Evolutionary conservation across 495 filamentous ascomycete species (phyloP), one percentile per base, ranked within the genome.

Genomic region (Lasiosphaeria miniovina): DNA sequence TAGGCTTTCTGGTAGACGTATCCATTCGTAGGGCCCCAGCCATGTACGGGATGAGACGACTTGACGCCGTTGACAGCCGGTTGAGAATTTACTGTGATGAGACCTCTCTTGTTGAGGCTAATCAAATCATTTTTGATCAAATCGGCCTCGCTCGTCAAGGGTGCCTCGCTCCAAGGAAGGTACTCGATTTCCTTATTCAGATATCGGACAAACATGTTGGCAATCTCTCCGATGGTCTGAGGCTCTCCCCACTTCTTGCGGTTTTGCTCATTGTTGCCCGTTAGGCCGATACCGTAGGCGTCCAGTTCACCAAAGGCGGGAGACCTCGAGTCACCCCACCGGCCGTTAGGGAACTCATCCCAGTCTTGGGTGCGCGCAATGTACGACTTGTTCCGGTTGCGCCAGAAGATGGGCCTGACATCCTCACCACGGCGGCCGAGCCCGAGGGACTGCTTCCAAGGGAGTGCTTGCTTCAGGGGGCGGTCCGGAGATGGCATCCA

Each of bases 1-100:
- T 99, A 99, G 3, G 92, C 91, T 72, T 99, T 99, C 74, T 99
- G 94, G 71, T 97, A 99, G 59, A 99, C 94, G 68, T 95, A 98
- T 62, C 94, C 94, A 62, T 95, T 94, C 52, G 83, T 81, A 3
- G 95, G 95, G 36, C 94, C 94, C 94, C 94, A 99, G 58, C 94
- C 94, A 70, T 93, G 87, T 4, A 95, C 78, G 0, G 90, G 83
- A 73, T 99, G 84, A 15, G 86, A 88, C 2, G 91, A 96, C 72
- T 89, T 92, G 54, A 88, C 89, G n/a, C 95, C 92, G 65, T 96
- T 87, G 45, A 98, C 90, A 17, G 95, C 89, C 3, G 95, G 95
- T 75, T 99, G 95, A 2, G 95, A 99, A 72, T 98, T 99, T 75
- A 99, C 91, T 24, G 95, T 98, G 51, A 99, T 78, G 55, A 99